Percentiles rank a stretch among this genome's conserved stretches.
phyloP scores from a whole-genome alignment of 108 stramenopile genomes.

The Nitzschia palea region DNA sequence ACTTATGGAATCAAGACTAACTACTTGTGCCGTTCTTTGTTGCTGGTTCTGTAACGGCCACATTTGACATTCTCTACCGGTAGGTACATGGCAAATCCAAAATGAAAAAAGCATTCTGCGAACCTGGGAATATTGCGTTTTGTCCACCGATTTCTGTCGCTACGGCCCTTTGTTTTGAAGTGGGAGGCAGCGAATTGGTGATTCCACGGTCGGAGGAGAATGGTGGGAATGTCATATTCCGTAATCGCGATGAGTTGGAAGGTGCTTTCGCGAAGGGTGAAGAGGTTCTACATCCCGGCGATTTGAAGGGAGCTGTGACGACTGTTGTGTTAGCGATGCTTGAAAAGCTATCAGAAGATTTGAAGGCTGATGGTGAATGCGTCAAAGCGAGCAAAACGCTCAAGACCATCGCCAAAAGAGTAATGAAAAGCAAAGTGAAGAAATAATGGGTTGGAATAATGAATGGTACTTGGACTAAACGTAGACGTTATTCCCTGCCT shows the following conservation, averaged over 20 bases:
- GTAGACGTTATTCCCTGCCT: too few species aligned
- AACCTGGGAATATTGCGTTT: conserved; percentile 87
- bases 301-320: conserved; percentile 87
- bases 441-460: too few species aligned
- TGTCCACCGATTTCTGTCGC: conserved; percentile 86
- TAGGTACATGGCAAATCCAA: conserved; percentile 93
- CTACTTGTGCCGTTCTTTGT: neutral
- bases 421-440: conserved; percentile 52
- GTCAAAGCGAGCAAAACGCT: conserved; percentile 83
- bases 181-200: conserved; percentile 38
- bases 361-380: conserved; percentile 80
- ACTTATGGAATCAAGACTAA: neutral
- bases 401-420: conserved; percentile 83
- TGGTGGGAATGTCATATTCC: conserved; percentile 87
- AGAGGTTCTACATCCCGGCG: conserved; percentile 94
- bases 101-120: conserved; percentile 99
- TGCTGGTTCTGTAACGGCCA: too few species aligned
- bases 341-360: conserved; percentile 83
- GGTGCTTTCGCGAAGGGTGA: conserved; percentile 62
- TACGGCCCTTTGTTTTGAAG: conserved; percentile 54
- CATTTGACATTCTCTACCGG: too few species aligned
- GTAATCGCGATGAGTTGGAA: conserved; percentile 65
- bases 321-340: conserved; percentile 78
- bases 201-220: conserved; percentile 77
- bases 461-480: neutral